Evolutionary conservation across 1,284 basidiomycete species (phyloP).

Genomic region (Microbotryum saponariae): DNA sequence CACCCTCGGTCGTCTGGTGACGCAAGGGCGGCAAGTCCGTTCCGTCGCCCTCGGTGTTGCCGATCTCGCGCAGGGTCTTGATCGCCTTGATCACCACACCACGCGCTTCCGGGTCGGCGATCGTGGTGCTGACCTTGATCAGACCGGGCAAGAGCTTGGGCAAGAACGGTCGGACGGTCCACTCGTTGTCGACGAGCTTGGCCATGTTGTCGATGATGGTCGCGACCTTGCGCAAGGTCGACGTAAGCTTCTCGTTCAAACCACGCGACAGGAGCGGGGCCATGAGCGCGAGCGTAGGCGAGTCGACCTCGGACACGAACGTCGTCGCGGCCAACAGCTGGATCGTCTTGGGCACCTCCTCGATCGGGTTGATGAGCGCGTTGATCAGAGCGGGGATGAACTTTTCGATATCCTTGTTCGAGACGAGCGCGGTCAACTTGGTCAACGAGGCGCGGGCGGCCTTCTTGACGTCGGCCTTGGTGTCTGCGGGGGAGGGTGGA

Average conservation of each 20-base stretch:
- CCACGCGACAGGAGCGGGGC: slow-evolving; percentile 95
- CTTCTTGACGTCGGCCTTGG: slow-evolving; percentile 99
- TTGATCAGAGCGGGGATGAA: slow-evolving; percentile 48
- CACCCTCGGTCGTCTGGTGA: slow-evolving; percentile 58
- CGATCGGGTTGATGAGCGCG: slow-evolving; percentile 96
- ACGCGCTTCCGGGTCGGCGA: slow-evolving; percentile 93
- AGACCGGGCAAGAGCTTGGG: slow-evolving; percentile 90
- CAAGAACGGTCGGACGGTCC: slow-evolving; percentile 92
- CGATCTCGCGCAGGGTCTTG: slow-evolving; percentile 84
- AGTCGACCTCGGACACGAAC: slow-evolving; percentile 99
- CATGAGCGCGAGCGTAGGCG: slow-evolving; percentile 97
- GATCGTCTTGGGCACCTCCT: slow-evolving; percentile 96
- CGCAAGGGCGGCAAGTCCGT: slow-evolving; percentile 80
- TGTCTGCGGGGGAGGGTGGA: slow-evolving; percentile 51
- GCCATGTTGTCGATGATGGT: slow-evolving; percentile 98
- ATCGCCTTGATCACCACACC: slow-evolving; percentile 80
- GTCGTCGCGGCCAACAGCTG: slow-evolving; percentile 96
- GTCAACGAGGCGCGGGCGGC: slow-evolving; percentile 89
- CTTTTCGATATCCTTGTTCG: slow-evolving; percentile 96
- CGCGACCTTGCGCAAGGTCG: slow-evolving; percentile 93
- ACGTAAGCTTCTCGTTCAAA: slow-evolving; percentile 86
- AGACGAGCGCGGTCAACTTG: slow-evolving; percentile 84
- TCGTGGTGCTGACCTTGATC: slow-evolving; percentile 83
- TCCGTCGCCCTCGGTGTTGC: slow-evolving; percentile 71
- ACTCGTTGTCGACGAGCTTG: slow-evolving; percentile 90